Base-by-base conservation (phyloP, 2,329 filamentous ascomycete genomes). In the Onygenales sp. region DNA sequence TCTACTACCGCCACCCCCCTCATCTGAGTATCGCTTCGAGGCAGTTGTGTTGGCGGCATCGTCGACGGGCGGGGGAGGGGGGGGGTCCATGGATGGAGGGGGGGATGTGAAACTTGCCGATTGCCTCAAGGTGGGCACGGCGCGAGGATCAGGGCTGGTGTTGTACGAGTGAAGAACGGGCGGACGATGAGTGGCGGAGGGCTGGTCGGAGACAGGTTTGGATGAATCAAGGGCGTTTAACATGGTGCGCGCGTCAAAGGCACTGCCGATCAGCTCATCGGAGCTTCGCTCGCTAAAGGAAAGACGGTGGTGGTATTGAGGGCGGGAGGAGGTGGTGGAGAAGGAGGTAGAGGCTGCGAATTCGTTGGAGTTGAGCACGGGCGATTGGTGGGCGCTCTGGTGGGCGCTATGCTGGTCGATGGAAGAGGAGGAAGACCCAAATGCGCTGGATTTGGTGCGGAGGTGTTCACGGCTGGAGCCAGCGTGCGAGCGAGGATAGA, bases 21-120 rank as follows among this genome's bases (percentile, higher is more conserved):
- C 88, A 70, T 93, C 88, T 13, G 88, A 93, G 67, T 85, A 86
- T 60, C 88, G 77, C 72, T 93, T 89, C 42, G 83, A 77, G 57
- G 48, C 40, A 17, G 53, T 9, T 17, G 36, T 36, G 27, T 75
- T 77, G 44, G 75, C 71, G 54, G 80, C 73, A 60, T 80, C 72
- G 56, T 71, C 71, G 49, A 76, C 74, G 42, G 64, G 61, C 58
- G 69, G 64, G 55, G 72, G 71, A 49, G 62, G 70, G 59, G 69
- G 74, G 63, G 67, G 70, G 63, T 78, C 79, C 72, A 80, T 77
- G 46, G 73, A 70, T 63, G 73, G 70, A 53, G 75, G 77, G 60
- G 75, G 70, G 58, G 74, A 70, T 45, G 81, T 77, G 66, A 85
- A 85, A 67, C 83, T 87, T 56, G 78, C 77, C 27, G 86, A 87